Evolutionary conservation across 2,329 filamentous ascomycete species (phyloP), one percentile per base, ranked within the genome.

Genomic region (Fusarium incarnatum): DNA sequence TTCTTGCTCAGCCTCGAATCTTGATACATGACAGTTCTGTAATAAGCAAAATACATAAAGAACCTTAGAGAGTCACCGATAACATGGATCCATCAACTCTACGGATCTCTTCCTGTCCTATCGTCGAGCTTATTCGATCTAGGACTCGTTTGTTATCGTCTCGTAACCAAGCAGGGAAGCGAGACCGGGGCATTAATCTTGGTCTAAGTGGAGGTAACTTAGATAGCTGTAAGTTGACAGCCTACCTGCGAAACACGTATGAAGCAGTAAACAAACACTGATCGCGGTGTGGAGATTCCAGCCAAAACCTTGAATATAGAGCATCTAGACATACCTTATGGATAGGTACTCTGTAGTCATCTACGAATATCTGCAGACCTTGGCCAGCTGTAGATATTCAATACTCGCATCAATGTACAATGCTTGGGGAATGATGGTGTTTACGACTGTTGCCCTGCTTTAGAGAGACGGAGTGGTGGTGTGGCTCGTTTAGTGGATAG

Each of bases 41-140:
- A 52, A 41, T 13, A 53, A 42, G 49, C 22, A 53, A 28, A 20
- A 53, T 27, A 15, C 27, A 22, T 27, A 15, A 41, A 22, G 34
- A 41, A 42, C 16, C 23, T 11, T 11, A 28, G 48, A 56, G 62
- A 59, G 56, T 64, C 54, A 59, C 65, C 61, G 70, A 71, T 70
- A 67, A 70, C 58, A 56, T 72, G 68, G 65, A 61, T 64, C 60
- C 57, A 65, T 62, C 34, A 44, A 50, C 44, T 58, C 53, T 8
- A 55, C 59, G 67, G 67, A 50, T 60, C 47, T 53, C 60, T 65
- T 71, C 68, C 59, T 64, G 34, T 44, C 67, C 58, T 68, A 60
- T 65, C 41, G 56, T 54, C 16, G 25, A 54, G 48, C 55, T 71
- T 53, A 53, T 53, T 53, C 49, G 53, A 69, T 53, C 68, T 60